Percentiles rank a stretch among this genome's conserved stretches.
Conservation (phyloP, 2,329 filamentous ascomycete genomes). For the Fragosphaeria purpurea region DNA sequence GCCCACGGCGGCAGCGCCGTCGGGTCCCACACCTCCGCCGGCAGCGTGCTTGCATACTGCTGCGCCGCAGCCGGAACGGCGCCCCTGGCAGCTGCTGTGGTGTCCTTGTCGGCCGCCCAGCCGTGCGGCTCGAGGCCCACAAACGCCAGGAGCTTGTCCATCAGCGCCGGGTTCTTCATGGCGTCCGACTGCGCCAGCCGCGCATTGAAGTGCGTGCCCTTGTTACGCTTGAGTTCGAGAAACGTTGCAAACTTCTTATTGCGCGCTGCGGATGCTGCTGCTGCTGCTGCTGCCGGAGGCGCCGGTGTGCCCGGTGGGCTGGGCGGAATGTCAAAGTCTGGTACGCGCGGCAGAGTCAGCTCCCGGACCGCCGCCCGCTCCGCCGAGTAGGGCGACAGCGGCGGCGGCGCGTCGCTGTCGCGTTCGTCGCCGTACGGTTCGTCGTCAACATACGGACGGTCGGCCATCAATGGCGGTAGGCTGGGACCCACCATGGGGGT, state of each 20-base stretch:
- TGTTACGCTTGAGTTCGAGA: constrained; percentile 59
- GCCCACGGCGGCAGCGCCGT: constrained; percentile 44
- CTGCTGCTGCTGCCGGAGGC: constrained; percentile 14
- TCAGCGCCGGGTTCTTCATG: constrained; percentile 61
- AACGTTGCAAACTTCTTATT: constrained; percentile 65
- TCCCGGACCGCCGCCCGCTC: constrained; percentile 56
- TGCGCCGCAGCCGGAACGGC: constrained; percentile 20
- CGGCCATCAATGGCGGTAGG: constrained; percentile 10
- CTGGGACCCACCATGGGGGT: constrained; percentile 10
- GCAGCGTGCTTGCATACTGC: constrained; percentile 57
- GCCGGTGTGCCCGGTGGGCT: constrained; percentile 57
- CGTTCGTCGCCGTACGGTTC: not conserved
- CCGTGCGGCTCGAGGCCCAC: constrained; percentile 32
- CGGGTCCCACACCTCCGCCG: constrained; percentile 48
- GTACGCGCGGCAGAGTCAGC: constrained; percentile 61
- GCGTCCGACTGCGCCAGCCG: constrained; percentile 57
- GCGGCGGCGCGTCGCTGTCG: constrained; percentile 13
- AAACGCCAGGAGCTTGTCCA: constrained; percentile 63
- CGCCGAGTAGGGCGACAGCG: constrained; percentile 57
- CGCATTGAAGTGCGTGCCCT: constrained; percentile 68
- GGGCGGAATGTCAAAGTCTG: constrained; percentile 64
- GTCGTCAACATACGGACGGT: not conserved
- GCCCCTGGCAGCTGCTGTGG: not conserved
- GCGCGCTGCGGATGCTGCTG: constrained; percentile 28
- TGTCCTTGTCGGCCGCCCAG: constrained; percentile 3